Evolutionary conservation across 768 basidiomycete genomes (phyloP).

Genomic region (Tricholoma sp.): DNA sequence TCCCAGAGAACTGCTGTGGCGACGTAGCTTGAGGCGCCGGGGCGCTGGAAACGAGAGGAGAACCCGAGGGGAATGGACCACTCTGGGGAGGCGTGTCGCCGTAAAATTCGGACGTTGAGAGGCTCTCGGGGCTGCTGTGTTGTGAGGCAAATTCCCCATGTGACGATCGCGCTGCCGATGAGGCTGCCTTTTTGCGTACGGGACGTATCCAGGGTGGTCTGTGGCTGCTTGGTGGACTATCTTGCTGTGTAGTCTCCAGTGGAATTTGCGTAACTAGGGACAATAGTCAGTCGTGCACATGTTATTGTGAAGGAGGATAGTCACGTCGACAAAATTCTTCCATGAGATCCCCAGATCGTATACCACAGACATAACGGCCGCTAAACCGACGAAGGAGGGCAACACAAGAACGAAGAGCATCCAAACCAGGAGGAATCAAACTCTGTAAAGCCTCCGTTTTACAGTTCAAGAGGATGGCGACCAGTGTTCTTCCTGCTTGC

Average conservation of each 20-base stretch:
- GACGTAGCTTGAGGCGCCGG: conserved; percentile 4
- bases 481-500: conserved; percentile 86
- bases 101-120: conserved; percentile 63
- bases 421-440: conserved; percentile 76
- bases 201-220: conserved; percentile 89
- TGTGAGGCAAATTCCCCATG: conserved; percentile 42
- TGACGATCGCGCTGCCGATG: conserved; percentile 37
- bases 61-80: conserved; percentile 17
- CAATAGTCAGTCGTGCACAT: conserved; percentile 2
- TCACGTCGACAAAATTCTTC: conserved; percentile 90
- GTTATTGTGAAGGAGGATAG: conserved; percentile 16
- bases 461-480: conserved; percentile 85
- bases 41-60: conserved; percentile 9
- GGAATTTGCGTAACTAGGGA: conserved; percentile 76
- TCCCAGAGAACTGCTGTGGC: conserved; percentile 8
- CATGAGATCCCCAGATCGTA: conserved; percentile 87
- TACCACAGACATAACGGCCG: conserved; percentile 87
- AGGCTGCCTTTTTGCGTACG: conserved; percentile 70
- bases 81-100: conserved; percentile 37
- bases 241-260: conserved; percentile 61
- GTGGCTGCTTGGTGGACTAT: conserved; percentile 37
- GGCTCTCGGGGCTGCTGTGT: conserved; percentile 60
- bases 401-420: conserved; percentile 84
- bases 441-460: conserved; percentile 73
- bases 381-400: conserved; percentile 86